Evolutionary conservation across 2,329 filamentous ascomycete genomes (phyloP).

Genomic region (Emmonsia crescens): DNA sequence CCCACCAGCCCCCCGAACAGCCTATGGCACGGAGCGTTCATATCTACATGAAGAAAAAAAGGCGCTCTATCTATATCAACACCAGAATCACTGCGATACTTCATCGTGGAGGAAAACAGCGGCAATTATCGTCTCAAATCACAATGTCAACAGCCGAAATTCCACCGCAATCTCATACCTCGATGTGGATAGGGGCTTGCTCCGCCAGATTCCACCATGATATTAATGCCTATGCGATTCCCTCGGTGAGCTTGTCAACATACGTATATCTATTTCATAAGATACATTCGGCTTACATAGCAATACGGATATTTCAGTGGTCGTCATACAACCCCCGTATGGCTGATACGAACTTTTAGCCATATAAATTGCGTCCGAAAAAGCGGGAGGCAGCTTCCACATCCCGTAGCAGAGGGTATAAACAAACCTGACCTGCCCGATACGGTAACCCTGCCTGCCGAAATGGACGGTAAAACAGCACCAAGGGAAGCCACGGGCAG

Average conservation of each 20-base stretch:
- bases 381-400: slow-evolving; percentile 9
- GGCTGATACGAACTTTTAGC: neutral
- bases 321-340: slow-evolving; percentile 4
- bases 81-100: neutral
- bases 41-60: neutral
- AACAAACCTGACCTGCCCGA: slow-evolving; percentile 1
- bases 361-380: slow-evolving; percentile 5
- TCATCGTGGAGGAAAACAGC: neutral
- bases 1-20: neutral
- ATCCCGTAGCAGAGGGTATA: neutral
- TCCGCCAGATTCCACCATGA: neutral
- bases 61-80: neutral
- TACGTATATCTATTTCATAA: neutral
- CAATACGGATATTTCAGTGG: neutral
- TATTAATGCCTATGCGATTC: slow-evolving; percentile 5
- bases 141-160: neutral
- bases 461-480: neutral
- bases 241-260: neutral
- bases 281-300: slow-evolving; percentile 7
- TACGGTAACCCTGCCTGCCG: slow-evolving; percentile 2
- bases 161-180: neutral
- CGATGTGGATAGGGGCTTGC: neutral
- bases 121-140: neutral
- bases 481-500: slow-evolving; percentile 1
- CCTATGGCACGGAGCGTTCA: neutral